A percentile compares a stretch with the other conserved stretches of the same genome.
Evolutionary conservation across 805 yeast species (phyloP).

Genomic region (Candida quercuum): DNA sequence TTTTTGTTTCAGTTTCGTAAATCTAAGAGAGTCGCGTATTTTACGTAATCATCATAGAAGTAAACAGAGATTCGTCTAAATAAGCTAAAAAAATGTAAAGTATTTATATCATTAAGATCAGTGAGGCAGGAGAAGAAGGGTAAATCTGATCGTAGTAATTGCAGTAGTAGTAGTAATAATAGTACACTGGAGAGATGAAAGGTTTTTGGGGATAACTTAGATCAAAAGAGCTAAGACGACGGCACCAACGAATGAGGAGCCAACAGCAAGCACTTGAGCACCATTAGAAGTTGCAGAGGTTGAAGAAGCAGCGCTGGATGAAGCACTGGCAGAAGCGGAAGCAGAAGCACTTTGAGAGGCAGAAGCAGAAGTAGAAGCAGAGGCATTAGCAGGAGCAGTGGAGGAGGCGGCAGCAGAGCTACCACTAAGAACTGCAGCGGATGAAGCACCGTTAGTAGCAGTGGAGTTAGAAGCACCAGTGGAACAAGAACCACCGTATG

Average conservation of each 20-base stretch:
- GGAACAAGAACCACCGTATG: conserved; percentile 12
- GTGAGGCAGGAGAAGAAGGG: neutral
- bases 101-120: too few species aligned
- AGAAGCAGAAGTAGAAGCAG: conserved; percentile 5
- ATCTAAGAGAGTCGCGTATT: too few species aligned
- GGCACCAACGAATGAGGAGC: conserved; percentile 6
- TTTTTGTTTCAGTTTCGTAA: too few species aligned
- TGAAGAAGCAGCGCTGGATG: conserved; percentile 4
- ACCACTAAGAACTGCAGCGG: too few species aligned
- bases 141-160: too few species aligned
- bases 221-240: conserved; percentile 4
- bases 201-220: neutral
- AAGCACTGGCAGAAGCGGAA: conserved; percentile 8
- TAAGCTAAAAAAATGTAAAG: too few species aligned
- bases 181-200: conserved; percentile 2
- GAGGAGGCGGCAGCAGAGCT: neutral
- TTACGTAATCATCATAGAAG: too few species aligned
- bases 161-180: too few species aligned
- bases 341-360: conserved; percentile 8
- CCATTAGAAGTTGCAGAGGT: conserved; percentile 3
- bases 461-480: neutral
- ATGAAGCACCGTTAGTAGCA: conserved; percentile 2
- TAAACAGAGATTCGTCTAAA: too few species aligned
- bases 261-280: conserved; percentile 4
- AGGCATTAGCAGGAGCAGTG: neutral